phyloP scores from a whole-genome alignment of 345 rosid genomes.

The Crucihimalaya himalaica region DNA sequence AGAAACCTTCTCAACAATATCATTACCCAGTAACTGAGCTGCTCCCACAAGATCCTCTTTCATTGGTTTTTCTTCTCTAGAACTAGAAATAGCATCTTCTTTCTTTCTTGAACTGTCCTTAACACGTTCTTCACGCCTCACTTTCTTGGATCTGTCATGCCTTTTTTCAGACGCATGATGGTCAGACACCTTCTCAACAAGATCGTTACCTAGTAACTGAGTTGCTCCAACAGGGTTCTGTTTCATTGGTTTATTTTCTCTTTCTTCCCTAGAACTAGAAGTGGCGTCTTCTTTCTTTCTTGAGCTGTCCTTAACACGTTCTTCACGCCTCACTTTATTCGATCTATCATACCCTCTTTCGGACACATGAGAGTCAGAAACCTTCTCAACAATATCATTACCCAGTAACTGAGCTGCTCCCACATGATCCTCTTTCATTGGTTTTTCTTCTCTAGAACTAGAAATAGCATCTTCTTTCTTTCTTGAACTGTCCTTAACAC shows the following conservation, averaged over 20 bases:
- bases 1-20: slow-evolving; percentile 41
- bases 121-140: slow-evolving; percentile 38
- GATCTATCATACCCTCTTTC: slow-evolving; percentile 38
- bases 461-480: slow-evolving; percentile 36
- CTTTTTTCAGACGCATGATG: slow-evolving; percentile 36
- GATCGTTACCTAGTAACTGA: slow-evolving; percentile 23
- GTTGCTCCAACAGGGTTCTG: slow-evolving; percentile 33
- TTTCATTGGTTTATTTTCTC: slow-evolving; percentile 27
- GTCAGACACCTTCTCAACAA: slow-evolving; percentile 43
- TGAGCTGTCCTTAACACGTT: slow-evolving; percentile 42
- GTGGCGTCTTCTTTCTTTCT: slow-evolving; percentile 36
- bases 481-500: slow-evolving; percentile 43
- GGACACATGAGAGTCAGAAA: slow-evolving; percentile 38
- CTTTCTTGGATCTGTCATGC: slow-evolving; percentile 40
- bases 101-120: slow-evolving; percentile 45
- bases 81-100: slow-evolving; percentile 33
- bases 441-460: slow-evolving; percentile 35
- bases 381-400: slow-evolving; percentile 39
- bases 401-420: slow-evolving; percentile 34
- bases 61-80: slow-evolving; percentile 36
- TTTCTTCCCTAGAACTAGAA: slow-evolving; percentile 36
- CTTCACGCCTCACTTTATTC: slow-evolving; percentile 38
- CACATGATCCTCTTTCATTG: slow-evolving; percentile 28
- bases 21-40: slow-evolving; percentile 34
- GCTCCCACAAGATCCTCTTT: slow-evolving; percentile 39